Conservation (phyloP, 352 stramenopile genomes). For the Bremia lactucae region DNA sequence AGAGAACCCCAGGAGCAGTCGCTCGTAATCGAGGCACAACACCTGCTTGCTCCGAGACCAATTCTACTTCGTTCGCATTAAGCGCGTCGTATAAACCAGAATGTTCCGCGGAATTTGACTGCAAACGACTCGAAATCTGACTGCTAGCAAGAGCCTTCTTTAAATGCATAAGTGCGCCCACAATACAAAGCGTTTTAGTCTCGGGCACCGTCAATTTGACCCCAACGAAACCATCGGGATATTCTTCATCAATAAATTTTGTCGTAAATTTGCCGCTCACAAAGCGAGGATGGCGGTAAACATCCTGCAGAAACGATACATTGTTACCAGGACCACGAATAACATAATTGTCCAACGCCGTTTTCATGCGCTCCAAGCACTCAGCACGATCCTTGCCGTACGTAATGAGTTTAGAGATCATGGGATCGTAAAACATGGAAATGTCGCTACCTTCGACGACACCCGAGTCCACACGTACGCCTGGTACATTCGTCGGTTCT, state of each 20-base stretch:
- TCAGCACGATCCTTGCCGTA: conserved; percentile 66
- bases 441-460: conserved; percentile 89
- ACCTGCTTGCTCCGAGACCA: conserved; percentile 18
- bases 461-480: conserved; percentile 87
- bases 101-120: conserved; percentile 2
- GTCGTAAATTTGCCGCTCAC: conserved; percentile 91
- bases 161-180: conserved; percentile 65
- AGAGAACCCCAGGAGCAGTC: conserved; percentile 14
- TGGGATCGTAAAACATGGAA: conserved; percentile 93
- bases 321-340: conserved; percentile 93
- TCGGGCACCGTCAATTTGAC: conserved; percentile 56
- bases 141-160: conserved; percentile 27
- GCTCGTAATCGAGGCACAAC: conserved; percentile 34
- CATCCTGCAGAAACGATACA: conserved; percentile 88
- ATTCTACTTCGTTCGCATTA: conserved; percentile 32
- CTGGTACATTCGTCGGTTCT: conserved; percentile 67
- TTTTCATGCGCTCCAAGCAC: conserved; percentile 78
- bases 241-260: conserved; percentile 94
- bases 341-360: conserved; percentile 90
- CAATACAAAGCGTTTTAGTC: conserved; percentile 60
- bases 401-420: conserved; percentile 94
- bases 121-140: conserved; percentile 24
- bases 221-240: conserved; percentile 89
- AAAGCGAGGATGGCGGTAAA: conserved; percentile 88
- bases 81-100: conserved; percentile 8